Evolutionary conservation across 768 basidiomycete species (phyloP), one percentile per base, ranked within the genome.

Genomic region (Panus rudis): DNA sequence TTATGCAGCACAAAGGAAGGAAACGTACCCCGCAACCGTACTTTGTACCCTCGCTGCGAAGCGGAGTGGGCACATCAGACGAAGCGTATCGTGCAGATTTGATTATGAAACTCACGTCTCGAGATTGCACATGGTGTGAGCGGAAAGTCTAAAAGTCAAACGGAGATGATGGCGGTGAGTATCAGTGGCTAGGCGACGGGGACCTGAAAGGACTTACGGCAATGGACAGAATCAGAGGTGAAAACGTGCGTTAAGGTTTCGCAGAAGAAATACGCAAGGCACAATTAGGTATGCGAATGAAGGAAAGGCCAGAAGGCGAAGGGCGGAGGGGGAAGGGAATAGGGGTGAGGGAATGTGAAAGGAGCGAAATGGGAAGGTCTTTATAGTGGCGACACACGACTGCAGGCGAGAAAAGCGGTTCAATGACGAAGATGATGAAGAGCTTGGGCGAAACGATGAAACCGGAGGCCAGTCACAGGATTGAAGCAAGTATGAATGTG

Each of bases 31-130:
- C 85, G 60, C 86, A 89, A 57, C 81, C 83, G 56, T 79, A 70
- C 66, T 79, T 78, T 48, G 74, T 79, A 50, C 81, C 85, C 72
- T 84, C 81, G 55, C 84, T 87, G 66, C n/a, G 7, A 54, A 35
- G 52, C 49, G 44, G 50, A 45, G 60, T 37, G 30, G 50, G 53
- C 56, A 63, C 39, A 61, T 55, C 31, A 34, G 31, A 49, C 44
- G 57, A 42, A 50, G 42, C 47, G 14, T 25, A 21, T 47, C 26
- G 47, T 47, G 46, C 34, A 33, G 40, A 41, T 22, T 14, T 7
- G 22, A 34, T 10, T 26, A 23, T 34, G 41, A 12, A 31, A 55
- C 64, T 38, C 49, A 66, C 65, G 67, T 67, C 39, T 63, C 60
- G 51, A 64, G 64, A 46, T 66, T 60, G 56, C 66, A 67, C 65